These are phyloP conservation scores for Fraxinus paxiana DNA, from an alignment of 305 asterid species.

Conservation along the genomic window DNA sequence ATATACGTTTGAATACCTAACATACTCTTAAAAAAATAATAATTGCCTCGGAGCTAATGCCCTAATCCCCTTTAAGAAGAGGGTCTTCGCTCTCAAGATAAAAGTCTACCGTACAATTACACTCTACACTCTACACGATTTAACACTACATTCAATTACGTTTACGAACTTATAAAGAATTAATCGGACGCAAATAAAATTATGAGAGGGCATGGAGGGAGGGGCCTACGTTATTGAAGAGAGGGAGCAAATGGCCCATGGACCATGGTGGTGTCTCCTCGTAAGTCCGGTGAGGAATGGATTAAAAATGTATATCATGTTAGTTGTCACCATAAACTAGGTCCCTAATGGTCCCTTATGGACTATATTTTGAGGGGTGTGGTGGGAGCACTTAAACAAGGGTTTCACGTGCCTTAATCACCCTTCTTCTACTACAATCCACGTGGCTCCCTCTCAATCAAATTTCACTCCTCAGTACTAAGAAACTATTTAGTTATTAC, in stretches of 20 bases:
- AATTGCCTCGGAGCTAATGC: neutral
- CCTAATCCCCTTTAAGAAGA: neutral
- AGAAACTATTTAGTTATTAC: neutral
- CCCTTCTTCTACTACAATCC: slow-evolving; percentile 56
- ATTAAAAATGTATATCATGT: slow-evolving; percentile 61
- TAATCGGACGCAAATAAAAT: neutral
- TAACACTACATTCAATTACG: neutral
- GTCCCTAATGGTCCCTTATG: slow-evolving; percentile 32
- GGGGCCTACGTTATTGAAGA: slow-evolving; percentile 34
- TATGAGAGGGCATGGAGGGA: neutral
- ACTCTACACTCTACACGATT: neutral
- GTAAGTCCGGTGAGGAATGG: slow-evolving; percentile 52
- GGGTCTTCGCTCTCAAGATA: neutral
- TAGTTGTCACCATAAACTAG: slow-evolving; percentile 53
- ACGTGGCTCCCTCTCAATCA: slow-evolving; percentile 47
- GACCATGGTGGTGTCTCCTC: slow-evolving; percentile 36
- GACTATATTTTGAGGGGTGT: slow-evolving; percentile 7
- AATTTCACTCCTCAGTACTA: neutral
- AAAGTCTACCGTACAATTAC: neutral
- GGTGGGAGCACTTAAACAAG: slow-evolving; percentile 54
- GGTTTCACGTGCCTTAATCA: slow-evolving; percentile 69
- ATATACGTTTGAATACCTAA: neutral
- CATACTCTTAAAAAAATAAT: neutral
- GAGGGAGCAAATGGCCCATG: slow-evolving; percentile 54
- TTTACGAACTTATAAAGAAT: neutral